phyloP scores from a whole-genome alignment of 2,329 filamentous ascomycete genomes.

The Beauveria australis region DNA sequence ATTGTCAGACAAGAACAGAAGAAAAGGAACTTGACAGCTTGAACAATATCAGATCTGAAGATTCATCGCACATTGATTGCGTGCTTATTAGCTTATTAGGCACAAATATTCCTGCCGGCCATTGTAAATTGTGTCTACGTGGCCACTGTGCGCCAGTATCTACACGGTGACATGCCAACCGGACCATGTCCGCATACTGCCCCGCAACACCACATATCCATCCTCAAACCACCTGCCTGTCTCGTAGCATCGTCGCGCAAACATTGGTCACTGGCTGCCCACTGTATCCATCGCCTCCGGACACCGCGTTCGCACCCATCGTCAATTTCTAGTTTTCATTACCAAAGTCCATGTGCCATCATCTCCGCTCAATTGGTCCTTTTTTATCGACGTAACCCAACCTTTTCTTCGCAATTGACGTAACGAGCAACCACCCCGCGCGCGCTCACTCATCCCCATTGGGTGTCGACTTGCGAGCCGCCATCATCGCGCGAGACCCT shows the following conservation, averaged over 20 bases:
- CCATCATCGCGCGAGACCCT: not conserved
- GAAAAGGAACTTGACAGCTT: not conserved
- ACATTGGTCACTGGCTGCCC: constrained; percentile 1
- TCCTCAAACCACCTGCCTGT: constrained; percentile 2
- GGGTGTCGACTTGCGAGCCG: not conserved
- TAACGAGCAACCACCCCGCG: not conserved
- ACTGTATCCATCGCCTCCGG: not conserved
- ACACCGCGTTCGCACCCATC: not conserved
- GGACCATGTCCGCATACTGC: not conserved
- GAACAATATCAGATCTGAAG: too few relatives aligned
- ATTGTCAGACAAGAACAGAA: not conserved
- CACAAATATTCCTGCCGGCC: not conserved
- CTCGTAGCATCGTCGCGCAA: not conserved
- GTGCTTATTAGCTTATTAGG: too few relatives aligned
- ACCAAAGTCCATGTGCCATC: not conserved
- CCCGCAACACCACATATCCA: constrained; percentile 2
- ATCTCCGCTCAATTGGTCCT: not conserved
- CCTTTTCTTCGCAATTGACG: not conserved
- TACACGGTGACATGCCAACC: not conserved
- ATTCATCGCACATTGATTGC: too few relatives aligned
- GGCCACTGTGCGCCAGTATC: too few relatives aligned
- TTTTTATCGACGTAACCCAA: not conserved
- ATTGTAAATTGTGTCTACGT: not conserved
- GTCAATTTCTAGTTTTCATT: constrained; percentile 6
- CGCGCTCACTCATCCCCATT: not conserved